Base-by-base conservation (phyloP, 2,329 filamentous ascomycete species). In the Microcyclospora pomicola region DNA sequence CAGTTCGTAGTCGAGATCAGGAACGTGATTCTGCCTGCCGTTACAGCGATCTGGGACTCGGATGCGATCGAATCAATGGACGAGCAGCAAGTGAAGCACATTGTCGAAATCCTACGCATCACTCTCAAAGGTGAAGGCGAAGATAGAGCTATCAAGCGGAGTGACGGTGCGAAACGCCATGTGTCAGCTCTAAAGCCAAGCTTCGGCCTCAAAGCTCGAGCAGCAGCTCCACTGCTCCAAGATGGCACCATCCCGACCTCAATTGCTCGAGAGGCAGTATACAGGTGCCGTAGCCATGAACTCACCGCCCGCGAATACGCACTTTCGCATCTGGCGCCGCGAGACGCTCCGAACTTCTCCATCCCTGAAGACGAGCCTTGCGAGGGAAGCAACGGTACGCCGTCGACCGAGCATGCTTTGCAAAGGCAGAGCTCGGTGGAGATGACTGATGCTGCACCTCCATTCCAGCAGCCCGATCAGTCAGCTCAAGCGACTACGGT, bases 1-100 rank as follows among this genome's bases (percentile, higher is more conserved):
- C 88, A 95, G 50, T 81, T 96, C 39, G 66, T 95, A 11, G 77
- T 96, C 5, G 88, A 96, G 56, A 63, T 96, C 31, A 80, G 91
- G 31, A 76, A 82, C 61, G 75, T 78, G 16, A 75, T 95, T 16
- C 64, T 95, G 11, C 83, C 86, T 1, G 74, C 80, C 33, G 72
- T 91, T 31, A 72, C 73, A 40, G 72, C 78, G 34, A 72, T 96
- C 19, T 98, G 91, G 92, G 77, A 84, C 48, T 92, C 86, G 1
- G 68, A 76, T 16, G 74, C 93, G 34, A 75, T 91, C 13, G 85
- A 94, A 49, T 87, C 84, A 50, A 75, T 85, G 1, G 77, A 82
- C 2, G 79, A 77, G 15, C 71, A 77, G 15, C 81, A 87, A 31
- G 75, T 91, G 13, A 82, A 83, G 49, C 80, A 77, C 38, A 67